Conservation (phyloP, 2,329 filamentous ascomycete species). For the Cadophora luteo-olivacea region DNA sequence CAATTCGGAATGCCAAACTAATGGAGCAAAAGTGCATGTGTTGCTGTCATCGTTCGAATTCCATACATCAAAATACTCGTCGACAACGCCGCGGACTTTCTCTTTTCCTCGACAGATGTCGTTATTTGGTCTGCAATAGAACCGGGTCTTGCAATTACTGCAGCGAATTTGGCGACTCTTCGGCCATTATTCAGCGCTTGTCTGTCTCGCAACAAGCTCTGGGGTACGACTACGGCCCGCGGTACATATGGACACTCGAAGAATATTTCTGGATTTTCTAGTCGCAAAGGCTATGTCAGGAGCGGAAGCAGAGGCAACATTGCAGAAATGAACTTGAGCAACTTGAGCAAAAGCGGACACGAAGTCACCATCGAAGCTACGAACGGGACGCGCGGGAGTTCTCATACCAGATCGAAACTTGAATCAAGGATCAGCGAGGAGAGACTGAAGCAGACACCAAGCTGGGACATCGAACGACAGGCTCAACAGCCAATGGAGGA, state of each 20-base stretch:
- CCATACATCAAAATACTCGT: constrained; percentile 37
- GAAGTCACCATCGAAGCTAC: constrained; percentile 7
- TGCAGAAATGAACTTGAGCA: neutral
- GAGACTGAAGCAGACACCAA: neutral
- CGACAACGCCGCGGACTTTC: constrained; percentile 35
- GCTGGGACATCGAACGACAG: constrained; percentile 14
- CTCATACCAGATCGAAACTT: neutral
- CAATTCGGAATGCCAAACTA: neutral
- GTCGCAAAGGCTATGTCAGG: constrained; percentile 16
- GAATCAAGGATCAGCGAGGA: constrained; percentile 4
- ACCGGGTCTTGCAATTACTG: constrained; percentile 36
- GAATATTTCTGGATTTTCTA: constrained; percentile 6
- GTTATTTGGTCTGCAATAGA: constrained; percentile 41
- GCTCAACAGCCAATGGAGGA: neutral
- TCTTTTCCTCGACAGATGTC: constrained; percentile 37
- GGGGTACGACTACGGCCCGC: constrained; percentile 10
- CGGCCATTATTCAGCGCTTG: constrained; percentile 34
- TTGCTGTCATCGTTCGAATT: constrained; percentile 41
- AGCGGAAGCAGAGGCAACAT: constrained; percentile 3
- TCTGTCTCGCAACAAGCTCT: constrained; percentile 20
- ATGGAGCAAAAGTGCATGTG: constrained; percentile 34
- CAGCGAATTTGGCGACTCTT: constrained; percentile 35
- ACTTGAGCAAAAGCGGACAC: constrained; percentile 4
- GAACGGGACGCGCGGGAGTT: neutral
- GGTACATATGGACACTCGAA: constrained; percentile 5